phyloP scores from a whole-genome alignment of 2,329 filamentous ascomycete species.

The Tolypocladium tundrense region DNA sequence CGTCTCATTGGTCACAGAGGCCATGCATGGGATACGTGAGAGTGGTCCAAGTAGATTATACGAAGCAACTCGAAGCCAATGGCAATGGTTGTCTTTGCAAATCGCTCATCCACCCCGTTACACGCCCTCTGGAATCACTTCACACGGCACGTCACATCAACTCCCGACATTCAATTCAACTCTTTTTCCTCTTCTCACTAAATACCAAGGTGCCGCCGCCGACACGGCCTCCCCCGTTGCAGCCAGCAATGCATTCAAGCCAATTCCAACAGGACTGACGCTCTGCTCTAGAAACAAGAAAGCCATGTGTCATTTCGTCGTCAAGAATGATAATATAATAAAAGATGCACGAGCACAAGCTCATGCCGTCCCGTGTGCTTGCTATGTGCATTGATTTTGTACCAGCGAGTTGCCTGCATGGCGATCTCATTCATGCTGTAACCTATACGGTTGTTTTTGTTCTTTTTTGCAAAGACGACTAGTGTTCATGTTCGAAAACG shows the following conservation, averaged over 20 bases:
- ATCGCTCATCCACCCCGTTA: background rate
- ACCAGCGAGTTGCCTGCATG: background rate
- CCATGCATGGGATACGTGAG: background rate
- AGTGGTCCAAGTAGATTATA: background rate
- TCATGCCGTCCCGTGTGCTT: background rate
- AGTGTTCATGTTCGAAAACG: background rate
- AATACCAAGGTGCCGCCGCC: background rate
- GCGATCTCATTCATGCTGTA: background rate
- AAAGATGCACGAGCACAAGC: slow-evolving; percentile 3
- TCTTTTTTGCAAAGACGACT: background rate
- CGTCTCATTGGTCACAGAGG: background rate
- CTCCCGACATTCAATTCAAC: background rate
- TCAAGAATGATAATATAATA: slow-evolving; percentile 5
- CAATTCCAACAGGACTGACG: background rate
- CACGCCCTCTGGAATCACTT: background rate
- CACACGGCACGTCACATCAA: background rate
- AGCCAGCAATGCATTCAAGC: background rate
- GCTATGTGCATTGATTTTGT: background rate
- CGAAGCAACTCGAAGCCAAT: background rate
- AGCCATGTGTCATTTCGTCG: slow-evolving; percentile 10
- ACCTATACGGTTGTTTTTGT: background rate
- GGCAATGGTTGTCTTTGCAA: background rate
- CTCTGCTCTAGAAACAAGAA: slow-evolving; percentile 10
- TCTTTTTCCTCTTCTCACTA: background rate
- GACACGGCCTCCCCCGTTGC: background rate